phyloP scores from a whole-genome alignment of 1,284 basidiomycete genomes.

The Exobasidium cylindrosporum region DNA sequence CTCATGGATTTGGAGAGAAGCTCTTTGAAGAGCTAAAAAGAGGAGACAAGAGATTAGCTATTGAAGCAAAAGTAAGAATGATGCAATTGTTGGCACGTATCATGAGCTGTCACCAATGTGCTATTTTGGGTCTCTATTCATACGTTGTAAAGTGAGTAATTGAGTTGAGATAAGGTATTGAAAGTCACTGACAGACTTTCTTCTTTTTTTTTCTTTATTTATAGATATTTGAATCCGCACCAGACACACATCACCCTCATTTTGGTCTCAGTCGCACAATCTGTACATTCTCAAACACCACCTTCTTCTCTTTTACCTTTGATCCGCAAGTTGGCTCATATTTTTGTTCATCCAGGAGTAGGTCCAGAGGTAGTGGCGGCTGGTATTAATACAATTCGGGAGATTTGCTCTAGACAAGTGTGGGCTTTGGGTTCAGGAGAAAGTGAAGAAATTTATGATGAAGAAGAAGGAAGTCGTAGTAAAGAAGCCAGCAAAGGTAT shows the following conservation, averaged over 20 bases:
- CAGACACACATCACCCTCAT: slow-evolving; percentile 92
- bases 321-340: slow-evolving; percentile 84
- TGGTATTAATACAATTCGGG: slow-evolving; percentile 88
- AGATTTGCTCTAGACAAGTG: slow-evolving; percentile 87
- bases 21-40: slow-evolving; percentile 81
- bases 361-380: slow-evolving; percentile 92
- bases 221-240: slow-evolving; percentile 88
- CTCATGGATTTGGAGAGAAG: slow-evolving; percentile 92
- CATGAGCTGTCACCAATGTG: slow-evolving; percentile 88
- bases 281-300: slow-evolving; percentile 90
- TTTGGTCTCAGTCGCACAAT: slow-evolving; percentile 90
- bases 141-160: slow-evolving; percentile 86
- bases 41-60: slow-evolving; percentile 71
- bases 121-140: slow-evolving; percentile 92
- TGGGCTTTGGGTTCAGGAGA: slow-evolving; percentile 61
- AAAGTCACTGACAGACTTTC: too few relatives aligned
- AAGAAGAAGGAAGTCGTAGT: background rate
- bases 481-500: background rate
- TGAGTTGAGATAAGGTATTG: slow-evolving; percentile 55
- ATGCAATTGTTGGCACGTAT: slow-evolving; percentile 97
- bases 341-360: slow-evolving; percentile 97
- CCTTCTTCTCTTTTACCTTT: slow-evolving; percentile 88
- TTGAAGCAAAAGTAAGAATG: slow-evolving; percentile 94
- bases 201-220: slow-evolving; percentile 59
- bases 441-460: slow-evolving; percentile 7